Evolutionary conservation across 2,329 filamentous ascomycete species (phyloP).

Genomic region (Fusarium nelsonii): DNA sequence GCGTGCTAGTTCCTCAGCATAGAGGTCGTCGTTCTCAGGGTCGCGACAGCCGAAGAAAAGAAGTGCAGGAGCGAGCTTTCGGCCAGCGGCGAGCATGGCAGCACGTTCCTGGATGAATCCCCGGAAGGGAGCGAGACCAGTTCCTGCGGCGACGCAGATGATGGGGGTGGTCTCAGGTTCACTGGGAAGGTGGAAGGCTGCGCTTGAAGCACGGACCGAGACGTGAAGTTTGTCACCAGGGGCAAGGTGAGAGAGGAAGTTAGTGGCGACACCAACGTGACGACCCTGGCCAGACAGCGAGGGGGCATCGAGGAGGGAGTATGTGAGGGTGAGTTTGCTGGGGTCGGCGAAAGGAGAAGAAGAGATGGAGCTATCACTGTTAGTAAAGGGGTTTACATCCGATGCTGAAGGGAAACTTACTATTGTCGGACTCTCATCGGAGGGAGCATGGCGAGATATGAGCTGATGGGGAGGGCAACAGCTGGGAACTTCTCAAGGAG

Average conservation of each 20-base stretch:
- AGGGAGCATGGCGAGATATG: conserved; percentile 78
- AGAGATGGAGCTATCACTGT: conserved; percentile 70
- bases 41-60: conserved; percentile 74
- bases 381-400: neutral
- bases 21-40: conserved; percentile 69
- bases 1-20: conserved; percentile 66
- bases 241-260: conserved; percentile 66
- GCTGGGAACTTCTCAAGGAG: conserved; percentile 73
- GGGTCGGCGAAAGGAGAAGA: conserved; percentile 75
- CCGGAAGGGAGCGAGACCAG: conserved; percentile 72
- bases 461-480: conserved; percentile 71
- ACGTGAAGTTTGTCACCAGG: conserved; percentile 62
- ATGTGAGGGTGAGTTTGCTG: conserved; percentile 72
- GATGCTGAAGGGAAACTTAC: conserved; percentile 42
- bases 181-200: conserved; percentile 64
- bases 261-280: conserved; percentile 71
- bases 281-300: conserved; percentile 63
- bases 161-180: conserved; percentile 61
- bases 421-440: conserved; percentile 85
- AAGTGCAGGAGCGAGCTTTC: conserved; percentile 69
- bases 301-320: conserved; percentile 71
- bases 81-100: conserved; percentile 61
- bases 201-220: conserved; percentile 59
- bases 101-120: conserved; percentile 74
- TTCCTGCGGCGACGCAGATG: conserved; percentile 65